Evolutionary conservation across 257 asterid species (phyloP).

Genomic region (Leptodermis oblonga): DNA sequence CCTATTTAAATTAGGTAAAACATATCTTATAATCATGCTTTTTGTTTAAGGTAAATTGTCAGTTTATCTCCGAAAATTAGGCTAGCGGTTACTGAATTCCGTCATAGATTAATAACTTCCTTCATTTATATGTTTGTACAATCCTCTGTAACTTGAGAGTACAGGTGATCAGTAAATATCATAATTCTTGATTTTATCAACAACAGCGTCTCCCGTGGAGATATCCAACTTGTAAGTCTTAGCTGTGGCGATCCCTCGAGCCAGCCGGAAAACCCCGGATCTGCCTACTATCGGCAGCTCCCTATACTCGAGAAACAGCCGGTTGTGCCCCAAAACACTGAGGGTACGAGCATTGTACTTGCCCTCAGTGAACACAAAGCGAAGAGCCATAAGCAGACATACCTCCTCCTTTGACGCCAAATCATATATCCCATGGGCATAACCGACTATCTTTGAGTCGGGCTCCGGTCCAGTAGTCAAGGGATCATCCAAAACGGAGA

Average conservation of each 20-base stretch:
- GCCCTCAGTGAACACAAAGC: slow-evolving; percentile 27
- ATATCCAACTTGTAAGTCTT: slow-evolving; percentile 23
- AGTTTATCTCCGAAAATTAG: too few relatives aligned
- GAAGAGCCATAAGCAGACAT: slow-evolving; percentile 27
- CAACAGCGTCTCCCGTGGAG: slow-evolving; percentile 12
- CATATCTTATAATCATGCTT: too few relatives aligned
- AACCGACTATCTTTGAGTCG: slow-evolving; percentile 22
- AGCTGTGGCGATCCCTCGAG: slow-evolving; percentile 33
- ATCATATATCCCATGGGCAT: slow-evolving; percentile 33
- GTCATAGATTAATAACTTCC: too few relatives aligned
- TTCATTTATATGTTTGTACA: too few relatives aligned
- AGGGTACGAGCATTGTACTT: slow-evolving; percentile 32
- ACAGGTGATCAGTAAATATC: too few relatives aligned
- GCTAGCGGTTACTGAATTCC: too few relatives aligned
- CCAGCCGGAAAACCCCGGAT: slow-evolving; percentile 37
- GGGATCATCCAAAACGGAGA: slow-evolving; percentile 31
- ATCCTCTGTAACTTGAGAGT: too few relatives aligned
- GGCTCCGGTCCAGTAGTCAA: slow-evolving; percentile 12
- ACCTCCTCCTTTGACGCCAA: slow-evolving; percentile 18
- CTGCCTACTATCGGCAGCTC: slow-evolving; percentile 44
- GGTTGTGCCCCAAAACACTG: slow-evolving; percentile 29
- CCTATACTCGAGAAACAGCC: slow-evolving; percentile 19
- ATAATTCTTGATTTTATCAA: too few relatives aligned
- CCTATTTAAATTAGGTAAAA: too few relatives aligned
- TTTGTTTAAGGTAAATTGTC: too few relatives aligned